These are phyloP conservation scores for Aspergillus olivimuriae DNA, from an alignment of 495 filamentous ascomycete species.

Conservation along the genomic window DNA sequence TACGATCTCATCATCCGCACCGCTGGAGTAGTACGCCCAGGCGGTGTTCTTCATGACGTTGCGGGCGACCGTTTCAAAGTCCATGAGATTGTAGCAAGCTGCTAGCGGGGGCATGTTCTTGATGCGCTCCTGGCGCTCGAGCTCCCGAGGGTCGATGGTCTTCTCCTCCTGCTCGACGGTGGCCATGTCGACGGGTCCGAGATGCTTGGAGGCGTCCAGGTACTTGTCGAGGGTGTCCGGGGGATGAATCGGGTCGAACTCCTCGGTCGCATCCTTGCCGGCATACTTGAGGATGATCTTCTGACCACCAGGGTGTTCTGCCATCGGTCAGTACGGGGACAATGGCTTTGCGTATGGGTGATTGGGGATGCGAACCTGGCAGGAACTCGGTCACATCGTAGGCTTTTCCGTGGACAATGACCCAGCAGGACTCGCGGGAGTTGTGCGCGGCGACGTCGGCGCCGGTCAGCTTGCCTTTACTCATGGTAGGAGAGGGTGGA, in stretches of 20 bases:
- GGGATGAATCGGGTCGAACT: slow-evolving; percentile 90
- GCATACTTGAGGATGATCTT: slow-evolving; percentile 79
- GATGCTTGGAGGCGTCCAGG: slow-evolving; percentile 76
- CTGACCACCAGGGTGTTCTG: slow-evolving; percentile 79
- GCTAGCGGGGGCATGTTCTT: slow-evolving; percentile 72
- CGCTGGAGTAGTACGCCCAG: slow-evolving; percentile 95
- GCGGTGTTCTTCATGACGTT: slow-evolving; percentile 88
- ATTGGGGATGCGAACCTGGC: slow-evolving; percentile 37
- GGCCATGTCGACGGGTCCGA: slow-evolving; percentile 85
- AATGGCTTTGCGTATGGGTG: background rate
- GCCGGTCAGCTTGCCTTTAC: slow-evolving; percentile 53
- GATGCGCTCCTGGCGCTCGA: slow-evolving; percentile 67
- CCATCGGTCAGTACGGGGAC: no score
- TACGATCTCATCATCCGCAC: slow-evolving; percentile 95
- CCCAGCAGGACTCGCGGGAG: slow-evolving; percentile 72
- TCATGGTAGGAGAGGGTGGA: slow-evolving; percentile 22
- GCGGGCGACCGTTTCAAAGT: slow-evolving; percentile 88
- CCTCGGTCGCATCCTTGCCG: slow-evolving; percentile 76
- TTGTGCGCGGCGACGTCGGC: slow-evolving; percentile 76
- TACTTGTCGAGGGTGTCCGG: slow-evolving; percentile 75
- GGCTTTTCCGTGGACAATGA: slow-evolving; percentile 83
- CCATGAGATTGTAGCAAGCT: slow-evolving; percentile 90
- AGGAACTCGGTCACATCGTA: slow-evolving; percentile 93
- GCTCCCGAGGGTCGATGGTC: slow-evolving; percentile 68
- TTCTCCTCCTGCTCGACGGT: slow-evolving; percentile 72